Evolutionary conservation across 495 filamentous ascomycete genomes (phyloP).

Genomic region (Chaetomium fimeti): DNA sequence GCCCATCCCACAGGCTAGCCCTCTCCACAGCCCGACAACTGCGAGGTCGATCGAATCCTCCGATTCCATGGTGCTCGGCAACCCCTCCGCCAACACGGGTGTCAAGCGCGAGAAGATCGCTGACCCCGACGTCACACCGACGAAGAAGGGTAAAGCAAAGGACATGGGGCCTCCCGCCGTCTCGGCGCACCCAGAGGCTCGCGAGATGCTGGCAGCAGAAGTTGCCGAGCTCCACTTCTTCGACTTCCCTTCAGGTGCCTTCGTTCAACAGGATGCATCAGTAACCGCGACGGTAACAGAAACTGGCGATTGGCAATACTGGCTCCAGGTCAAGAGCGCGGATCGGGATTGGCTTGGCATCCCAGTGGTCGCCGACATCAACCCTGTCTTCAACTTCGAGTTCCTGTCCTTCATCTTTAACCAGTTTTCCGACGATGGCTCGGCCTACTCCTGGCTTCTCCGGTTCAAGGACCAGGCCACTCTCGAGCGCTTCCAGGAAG

Average conservation of each 20-base stretch:
- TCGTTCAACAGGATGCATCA: slow-evolving; percentile 72
- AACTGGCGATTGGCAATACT: slow-evolving; percentile 90
- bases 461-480: slow-evolving; percentile 81
- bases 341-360: slow-evolving; percentile 88
- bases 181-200: slow-evolving; percentile 62
- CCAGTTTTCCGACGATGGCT: slow-evolving; percentile 82
- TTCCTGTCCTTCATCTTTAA: slow-evolving; percentile 99
- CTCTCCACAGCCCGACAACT: slow-evolving; percentile 62
- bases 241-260: slow-evolving; percentile 79
- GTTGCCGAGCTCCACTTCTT: slow-evolving; percentile 87
- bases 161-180: slow-evolving; percentile 51
- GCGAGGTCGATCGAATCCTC: slow-evolving; percentile 48
- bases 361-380: slow-evolving; percentile 80
- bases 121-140: slow-evolving; percentile 25
- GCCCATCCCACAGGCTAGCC: slow-evolving; percentile 79
- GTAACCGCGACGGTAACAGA: slow-evolving; percentile 81
- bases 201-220: slow-evolving; percentile 73
- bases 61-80: slow-evolving; percentile 46
- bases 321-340: slow-evolving; percentile 79
- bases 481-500: slow-evolving; percentile 86
- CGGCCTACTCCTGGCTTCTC: slow-evolving; percentile 93
- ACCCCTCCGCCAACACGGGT: slow-evolving; percentile 37
- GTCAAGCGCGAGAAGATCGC: slow-evolving; percentile 36
- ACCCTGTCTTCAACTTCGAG: slow-evolving; percentile 98
- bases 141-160: slow-evolving; percentile 34